Evolutionary conservation across 2,329 filamentous ascomycete genomes (phyloP).

Genomic region (Sclerotinia trifoliorum): DNA sequence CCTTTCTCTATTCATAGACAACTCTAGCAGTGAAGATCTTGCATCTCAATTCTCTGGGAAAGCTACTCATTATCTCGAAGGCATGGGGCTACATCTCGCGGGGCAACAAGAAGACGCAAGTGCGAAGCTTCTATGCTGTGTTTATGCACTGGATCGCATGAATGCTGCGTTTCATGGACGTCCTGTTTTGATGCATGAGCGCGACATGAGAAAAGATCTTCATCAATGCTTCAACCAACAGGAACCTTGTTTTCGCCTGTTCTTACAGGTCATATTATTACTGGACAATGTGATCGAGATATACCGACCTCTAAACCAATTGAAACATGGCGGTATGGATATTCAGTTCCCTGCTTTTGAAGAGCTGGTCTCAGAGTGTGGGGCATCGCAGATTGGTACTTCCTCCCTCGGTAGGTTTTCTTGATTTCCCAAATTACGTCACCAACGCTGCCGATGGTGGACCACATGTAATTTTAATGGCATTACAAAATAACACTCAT

Average conservation of each 20-base stretch:
- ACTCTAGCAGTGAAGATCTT: constrained; percentile 53
- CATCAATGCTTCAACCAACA: constrained; percentile 52
- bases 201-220: constrained; percentile 56
- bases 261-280: constrained; percentile 54
- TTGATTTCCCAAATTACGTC: neutral
- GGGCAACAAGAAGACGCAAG: constrained; percentile 41
- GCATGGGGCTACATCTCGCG: constrained; percentile 54
- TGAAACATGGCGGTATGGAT: constrained; percentile 33
- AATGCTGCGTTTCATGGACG: constrained; percentile 60
- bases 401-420: constrained; percentile 26
- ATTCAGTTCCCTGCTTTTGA: constrained; percentile 38
- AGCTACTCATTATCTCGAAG: constrained; percentile 58
- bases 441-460: no score
- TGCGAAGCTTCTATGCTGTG: constrained; percentile 52
- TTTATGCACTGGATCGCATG: constrained; percentile 61
- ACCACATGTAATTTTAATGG: no score
- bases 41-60: constrained; percentile 53
- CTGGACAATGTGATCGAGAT: constrained; percentile 59
- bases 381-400: constrained; percentile 27
- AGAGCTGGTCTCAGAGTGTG: constrained; percentile 33
- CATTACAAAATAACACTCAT: neutral
- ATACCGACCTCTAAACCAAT: constrained; percentile 51
- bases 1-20: constrained; percentile 59
- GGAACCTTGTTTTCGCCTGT: constrained; percentile 55
- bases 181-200: constrained; percentile 58